phyloP scores from a whole-genome alignment of 768 basidiomycete species.

The Suillus luteus region DNA sequence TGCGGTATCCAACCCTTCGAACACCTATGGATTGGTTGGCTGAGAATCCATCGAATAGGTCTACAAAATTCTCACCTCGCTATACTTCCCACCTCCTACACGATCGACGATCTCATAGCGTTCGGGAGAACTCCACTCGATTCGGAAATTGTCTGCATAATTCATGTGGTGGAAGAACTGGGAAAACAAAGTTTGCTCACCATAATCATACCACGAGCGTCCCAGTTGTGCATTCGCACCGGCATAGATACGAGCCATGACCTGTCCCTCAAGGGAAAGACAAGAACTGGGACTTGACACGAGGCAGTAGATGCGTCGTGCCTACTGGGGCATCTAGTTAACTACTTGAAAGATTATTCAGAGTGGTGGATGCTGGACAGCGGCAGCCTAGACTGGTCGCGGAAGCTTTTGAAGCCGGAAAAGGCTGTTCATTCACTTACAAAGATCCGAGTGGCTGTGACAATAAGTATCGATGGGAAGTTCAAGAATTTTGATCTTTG shows the following conservation, averaged over 20 bases:
- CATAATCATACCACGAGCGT: constrained; percentile 64
- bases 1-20: constrained; percentile 59
- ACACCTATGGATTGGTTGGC: constrained; percentile 41
- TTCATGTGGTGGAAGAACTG: constrained; percentile 3
- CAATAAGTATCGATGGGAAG: too few species aligned
- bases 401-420: constrained; percentile 4
- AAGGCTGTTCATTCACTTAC: neutral
- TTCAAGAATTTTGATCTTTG: neutral
- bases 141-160: constrained; percentile 52
- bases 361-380: constrained; percentile 25
- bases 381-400: constrained; percentile 10
- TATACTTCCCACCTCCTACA: constrained; percentile 67
- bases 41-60: neutral
- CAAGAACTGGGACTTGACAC: constrained; percentile 22
- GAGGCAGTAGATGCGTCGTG: constrained; percentile 19
- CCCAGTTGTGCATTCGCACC: constrained; percentile 61
- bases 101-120: constrained; percentile 67
- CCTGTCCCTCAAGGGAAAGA: constrained; percentile 17
- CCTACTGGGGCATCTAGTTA: constrained; percentile 28
- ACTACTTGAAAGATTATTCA: constrained; percentile 20
- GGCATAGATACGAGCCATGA: constrained; percentile 54
- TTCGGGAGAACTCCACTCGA: constrained; percentile 68
- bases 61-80: constrained; percentile 45
- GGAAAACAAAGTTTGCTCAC: constrained; percentile 33
- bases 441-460: neutral